A percentile compares a stretch with the other conserved stretches of the same genome.
phyloP scores from a whole-genome alignment of 208 protist species.

The Crithidia acanthocephali region DNA sequence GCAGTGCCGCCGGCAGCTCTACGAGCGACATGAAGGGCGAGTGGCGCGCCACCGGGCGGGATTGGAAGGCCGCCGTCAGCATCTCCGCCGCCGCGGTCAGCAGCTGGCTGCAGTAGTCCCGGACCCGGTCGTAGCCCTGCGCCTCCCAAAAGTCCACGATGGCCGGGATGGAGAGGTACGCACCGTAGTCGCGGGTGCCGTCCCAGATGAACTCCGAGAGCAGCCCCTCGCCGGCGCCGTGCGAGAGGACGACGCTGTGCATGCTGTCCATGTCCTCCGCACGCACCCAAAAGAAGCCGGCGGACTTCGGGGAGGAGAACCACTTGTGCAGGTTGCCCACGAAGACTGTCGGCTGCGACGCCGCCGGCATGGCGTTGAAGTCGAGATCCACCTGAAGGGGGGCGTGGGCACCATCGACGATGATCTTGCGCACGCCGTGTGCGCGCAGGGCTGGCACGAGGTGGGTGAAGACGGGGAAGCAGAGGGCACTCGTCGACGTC shows the following conservation, averaged over 20 bases:
- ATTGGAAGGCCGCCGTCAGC: slow-evolving; percentile 68
- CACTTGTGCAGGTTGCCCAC: slow-evolving; percentile 93
- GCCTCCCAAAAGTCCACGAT: slow-evolving; percentile 79
- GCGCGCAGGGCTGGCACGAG: slow-evolving; percentile 77
- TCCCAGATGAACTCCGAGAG: slow-evolving; percentile 94
- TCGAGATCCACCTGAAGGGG: slow-evolving; percentile 79
- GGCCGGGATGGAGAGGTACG: slow-evolving; percentile 81
- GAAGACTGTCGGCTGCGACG: slow-evolving; percentile 75
- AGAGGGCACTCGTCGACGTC: slow-evolving; percentile 85
- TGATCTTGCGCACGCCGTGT: slow-evolving; percentile 72
- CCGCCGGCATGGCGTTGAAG: slow-evolving; percentile 57
- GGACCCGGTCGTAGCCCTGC: slow-evolving; percentile 63
- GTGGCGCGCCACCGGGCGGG: slow-evolving; percentile 68
- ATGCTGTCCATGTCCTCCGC: slow-evolving; percentile 43
- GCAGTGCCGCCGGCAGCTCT: slow-evolving; percentile 78
- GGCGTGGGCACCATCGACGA: slow-evolving; percentile 92
- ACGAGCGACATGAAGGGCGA: slow-evolving; percentile 89
- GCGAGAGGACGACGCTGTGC: slow-evolving; percentile 80
- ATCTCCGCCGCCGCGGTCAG: slow-evolving; percentile 59
- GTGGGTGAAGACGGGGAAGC: slow-evolving; percentile 81
- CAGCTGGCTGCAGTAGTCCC: slow-evolving; percentile 58
- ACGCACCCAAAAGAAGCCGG: slow-evolving; percentile 88
- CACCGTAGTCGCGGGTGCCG: slow-evolving; percentile 86
- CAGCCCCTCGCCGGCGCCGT: slow-evolving; percentile 87
- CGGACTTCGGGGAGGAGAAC: slow-evolving; percentile 86